Evolutionary conservation across 805 yeast species (phyloP).

Genomic region (Ogataea ganodermae): DNA sequence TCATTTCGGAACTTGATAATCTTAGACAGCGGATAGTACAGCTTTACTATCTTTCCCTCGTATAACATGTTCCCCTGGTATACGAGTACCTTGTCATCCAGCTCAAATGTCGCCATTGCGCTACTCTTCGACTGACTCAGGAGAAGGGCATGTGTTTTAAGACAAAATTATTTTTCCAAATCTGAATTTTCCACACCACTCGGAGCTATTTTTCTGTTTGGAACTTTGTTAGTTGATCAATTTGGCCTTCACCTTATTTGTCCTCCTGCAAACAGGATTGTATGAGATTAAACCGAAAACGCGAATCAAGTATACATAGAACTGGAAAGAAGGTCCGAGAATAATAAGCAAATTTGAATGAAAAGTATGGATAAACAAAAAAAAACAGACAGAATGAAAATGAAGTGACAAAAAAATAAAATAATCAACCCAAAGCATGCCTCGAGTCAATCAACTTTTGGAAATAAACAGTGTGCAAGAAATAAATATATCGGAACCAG

Average conservation of each 20-base stretch:
- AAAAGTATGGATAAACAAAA: not conserved
- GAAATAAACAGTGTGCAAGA: constrained; percentile 4
- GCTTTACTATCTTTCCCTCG: constrained; percentile 77
- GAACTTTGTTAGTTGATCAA: too few species aligned
- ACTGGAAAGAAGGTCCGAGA: not conserved
- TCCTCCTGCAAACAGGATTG: not conserved
- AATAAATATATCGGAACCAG: not conserved
- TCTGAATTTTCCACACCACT: too few species aligned
- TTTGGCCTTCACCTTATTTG: too few species aligned
- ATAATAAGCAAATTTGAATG: not conserved
- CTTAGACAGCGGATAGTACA: constrained; percentile 55
- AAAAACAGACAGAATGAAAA: not conserved
- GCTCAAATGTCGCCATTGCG: constrained; percentile 19
- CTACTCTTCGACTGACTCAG: not conserved
- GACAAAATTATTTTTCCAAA: not conserved
- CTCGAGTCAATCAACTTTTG: constrained; percentile 1
- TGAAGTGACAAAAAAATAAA: not conserved
- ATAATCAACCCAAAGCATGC: not conserved
- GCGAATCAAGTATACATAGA: constrained; percentile 1
- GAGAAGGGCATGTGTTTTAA: not conserved
- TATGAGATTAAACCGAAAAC: not conserved
- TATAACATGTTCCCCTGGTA: constrained; percentile 90
- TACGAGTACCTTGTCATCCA: constrained; percentile 56
- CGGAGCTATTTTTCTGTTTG: too few species aligned
- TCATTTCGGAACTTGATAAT: constrained; percentile 34